Conservation (phyloP, 495 filamentous ascomycete species). For the Xylaria grammica region DNA sequence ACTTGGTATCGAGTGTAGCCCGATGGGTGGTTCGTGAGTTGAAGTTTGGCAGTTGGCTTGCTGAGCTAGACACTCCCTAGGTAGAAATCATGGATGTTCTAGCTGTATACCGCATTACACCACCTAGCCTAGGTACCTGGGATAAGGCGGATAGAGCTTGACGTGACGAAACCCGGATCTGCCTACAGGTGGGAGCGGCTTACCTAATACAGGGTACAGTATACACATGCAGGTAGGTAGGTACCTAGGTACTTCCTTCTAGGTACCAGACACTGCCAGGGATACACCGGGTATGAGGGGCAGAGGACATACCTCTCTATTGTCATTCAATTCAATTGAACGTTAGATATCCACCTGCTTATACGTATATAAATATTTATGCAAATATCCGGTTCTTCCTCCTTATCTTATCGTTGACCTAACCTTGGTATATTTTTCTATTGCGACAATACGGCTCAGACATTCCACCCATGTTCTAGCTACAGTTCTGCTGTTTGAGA, state of each 20-base stretch:
- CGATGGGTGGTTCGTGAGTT: background rate
- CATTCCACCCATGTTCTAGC: background rate
- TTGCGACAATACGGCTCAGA: background rate
- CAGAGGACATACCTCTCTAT: too few relatives aligned
- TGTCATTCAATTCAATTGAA: too few relatives aligned
- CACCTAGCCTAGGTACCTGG: constrained; percentile 14
- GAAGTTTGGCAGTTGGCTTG: background rate
- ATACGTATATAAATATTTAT: too few relatives aligned
- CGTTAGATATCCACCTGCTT: too few relatives aligned
- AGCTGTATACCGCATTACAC: too few relatives aligned
- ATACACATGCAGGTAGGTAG: background rate
- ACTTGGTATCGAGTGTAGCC: background rate
- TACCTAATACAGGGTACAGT: background rate
- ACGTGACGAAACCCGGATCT: constrained; percentile 26
- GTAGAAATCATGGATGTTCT: too few relatives aligned
- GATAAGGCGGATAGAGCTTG: background rate
- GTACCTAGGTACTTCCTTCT: too few relatives aligned
- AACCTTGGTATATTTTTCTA: constrained; percentile 3
- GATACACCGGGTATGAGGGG: too few relatives aligned
- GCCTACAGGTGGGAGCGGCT: constrained; percentile 10
- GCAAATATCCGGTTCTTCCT: background rate
- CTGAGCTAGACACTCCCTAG: too few relatives aligned
- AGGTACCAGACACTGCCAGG: too few relatives aligned
- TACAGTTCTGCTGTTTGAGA: background rate
- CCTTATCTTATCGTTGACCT: constrained; percentile 17